These are phyloP conservation scores for Alternaria panax DNA, from an alignment of 2,329 filamentous ascomycete species.

Conservation along the genomic window DNA sequence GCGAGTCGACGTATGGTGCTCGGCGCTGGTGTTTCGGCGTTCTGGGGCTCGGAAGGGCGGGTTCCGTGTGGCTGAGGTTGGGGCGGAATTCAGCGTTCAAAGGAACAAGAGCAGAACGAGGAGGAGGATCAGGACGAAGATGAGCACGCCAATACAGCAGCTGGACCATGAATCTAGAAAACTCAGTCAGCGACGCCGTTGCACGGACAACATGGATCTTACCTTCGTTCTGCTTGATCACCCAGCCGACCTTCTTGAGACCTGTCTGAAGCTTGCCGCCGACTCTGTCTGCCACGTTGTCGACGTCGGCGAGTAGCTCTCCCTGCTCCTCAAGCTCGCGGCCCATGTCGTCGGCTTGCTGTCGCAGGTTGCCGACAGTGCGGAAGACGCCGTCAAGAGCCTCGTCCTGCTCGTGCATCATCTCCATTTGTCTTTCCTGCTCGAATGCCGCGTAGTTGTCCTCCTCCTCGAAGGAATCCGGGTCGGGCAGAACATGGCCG, in stretches of 20 bases:
- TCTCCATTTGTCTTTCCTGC: constrained; percentile 86
- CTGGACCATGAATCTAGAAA: constrained; percentile 72
- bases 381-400: constrained; percentile 91
- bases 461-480: constrained; percentile 63
- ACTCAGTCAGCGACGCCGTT: constrained; percentile 6
- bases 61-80: constrained; percentile 5
- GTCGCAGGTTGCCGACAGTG: constrained; percentile 87
- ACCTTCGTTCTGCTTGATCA: constrained; percentile 92
- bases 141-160: constrained; percentile 89
- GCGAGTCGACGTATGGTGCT: not conserved
- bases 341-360: constrained; percentile 95
- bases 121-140: constrained; percentile 85
- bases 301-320: constrained; percentile 85
- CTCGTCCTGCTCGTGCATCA: constrained; percentile 95
- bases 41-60: not conserved
- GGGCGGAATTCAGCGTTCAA: constrained; percentile 49
- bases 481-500: constrained; percentile 65
- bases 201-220: constrained; percentile 19
- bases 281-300: constrained; percentile 84
- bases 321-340: constrained; percentile 93
- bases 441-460: constrained; percentile 82
- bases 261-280: constrained; percentile 85
- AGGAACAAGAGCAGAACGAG: constrained; percentile 77
- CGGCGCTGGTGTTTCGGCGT: not conserved
- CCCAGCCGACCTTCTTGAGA: constrained; percentile 82